Percentiles rank a stretch among this genome's conserved stretches.
These are phyloP conservation scores for Rhodotorula babjevae DNA, from an alignment of 768 basidiomycete species.

Conservation along the genomic window DNA sequence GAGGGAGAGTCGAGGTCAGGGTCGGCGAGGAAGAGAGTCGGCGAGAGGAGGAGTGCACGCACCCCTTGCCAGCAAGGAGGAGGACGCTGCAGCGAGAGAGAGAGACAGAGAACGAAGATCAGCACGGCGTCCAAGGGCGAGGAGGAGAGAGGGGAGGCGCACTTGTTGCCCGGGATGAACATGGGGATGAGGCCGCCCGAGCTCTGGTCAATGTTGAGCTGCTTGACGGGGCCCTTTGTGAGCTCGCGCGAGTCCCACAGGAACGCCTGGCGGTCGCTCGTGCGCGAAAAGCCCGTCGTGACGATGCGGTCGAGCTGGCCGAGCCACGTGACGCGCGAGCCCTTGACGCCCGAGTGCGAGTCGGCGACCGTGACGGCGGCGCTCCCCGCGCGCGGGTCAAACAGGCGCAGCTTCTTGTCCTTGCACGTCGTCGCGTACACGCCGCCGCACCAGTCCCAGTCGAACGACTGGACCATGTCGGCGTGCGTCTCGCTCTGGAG, in stretches of 20 bases:
- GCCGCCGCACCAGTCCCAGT: constrained; percentile 75
- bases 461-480: constrained; percentile 79
- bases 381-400: constrained; percentile 76
- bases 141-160: constrained; percentile 57
- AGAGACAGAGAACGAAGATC: neutral
- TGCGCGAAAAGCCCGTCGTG: constrained; percentile 94
- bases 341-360: constrained; percentile 90
- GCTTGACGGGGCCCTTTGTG: constrained; percentile 62
- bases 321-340: constrained; percentile 82
- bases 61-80: constrained; percentile 78
- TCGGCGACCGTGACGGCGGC: constrained; percentile 79
- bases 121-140: constrained; percentile 48
- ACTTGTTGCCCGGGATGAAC: constrained; percentile 88
- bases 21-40: neutral
- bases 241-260: constrained; percentile 84
- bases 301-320: constrained; percentile 81
- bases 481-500: constrained; percentile 60
- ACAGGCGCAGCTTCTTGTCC: constrained; percentile 85
- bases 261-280: constrained; percentile 85
- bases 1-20: neutral
- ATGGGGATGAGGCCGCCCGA: constrained; percentile 96
- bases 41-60: constrained; percentile 33
- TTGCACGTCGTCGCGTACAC: constrained; percentile 82
- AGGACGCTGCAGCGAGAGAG: constrained; percentile 14
- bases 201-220: constrained; percentile 73